Conservation (phyloP, 2,329 filamentous ascomycete genomes). For the Claviceps fusiformis region DNA sequence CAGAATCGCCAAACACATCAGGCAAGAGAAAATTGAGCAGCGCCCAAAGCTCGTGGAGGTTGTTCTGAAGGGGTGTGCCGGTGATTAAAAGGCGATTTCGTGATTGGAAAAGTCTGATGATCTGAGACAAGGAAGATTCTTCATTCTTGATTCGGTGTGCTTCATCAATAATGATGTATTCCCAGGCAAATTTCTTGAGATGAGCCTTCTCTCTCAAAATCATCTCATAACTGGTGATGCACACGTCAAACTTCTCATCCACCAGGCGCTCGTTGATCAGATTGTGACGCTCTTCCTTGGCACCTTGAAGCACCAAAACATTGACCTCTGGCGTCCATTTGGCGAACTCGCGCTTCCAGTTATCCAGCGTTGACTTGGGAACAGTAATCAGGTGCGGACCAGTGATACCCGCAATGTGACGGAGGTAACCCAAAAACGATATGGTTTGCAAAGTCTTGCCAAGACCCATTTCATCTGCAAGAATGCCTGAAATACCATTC, state of each 20-base stretch:
- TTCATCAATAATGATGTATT: constrained; percentile 98
- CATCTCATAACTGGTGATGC: constrained; percentile 98
- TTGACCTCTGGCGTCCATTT: constrained; percentile 95
- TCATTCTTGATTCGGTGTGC: constrained; percentile 99
- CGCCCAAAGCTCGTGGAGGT: constrained; percentile 94
- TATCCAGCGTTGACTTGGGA: constrained; percentile 94
- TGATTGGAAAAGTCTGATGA: constrained; percentile 92
- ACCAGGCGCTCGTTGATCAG: constrained; percentile 86
- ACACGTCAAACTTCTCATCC: constrained; percentile 93
- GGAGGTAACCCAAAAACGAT: constrained; percentile 85
- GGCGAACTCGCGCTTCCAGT: constrained; percentile 91
- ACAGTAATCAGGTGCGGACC: constrained; percentile 87
- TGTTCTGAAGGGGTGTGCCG: constrained; percentile 93
- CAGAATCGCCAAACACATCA: constrained; percentile 92
- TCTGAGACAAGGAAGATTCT: constrained; percentile 89
- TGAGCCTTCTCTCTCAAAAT: constrained; percentile 89
- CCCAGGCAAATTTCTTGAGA: constrained; percentile 96
- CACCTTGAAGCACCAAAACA: constrained; percentile 83
- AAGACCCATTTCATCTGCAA: constrained; percentile 97
- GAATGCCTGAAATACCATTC: constrained; percentile 95
- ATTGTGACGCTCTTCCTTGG: constrained; percentile 79
- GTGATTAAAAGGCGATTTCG: constrained; percentile 92
- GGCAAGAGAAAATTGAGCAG: constrained; percentile 95
- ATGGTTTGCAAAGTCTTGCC: constrained; percentile 98
- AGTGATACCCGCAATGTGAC: constrained; percentile 77